Evolutionary conservation across 2,329 filamentous ascomycete species (phyloP).

Genomic region (Trichoderma sp.): DNA sequence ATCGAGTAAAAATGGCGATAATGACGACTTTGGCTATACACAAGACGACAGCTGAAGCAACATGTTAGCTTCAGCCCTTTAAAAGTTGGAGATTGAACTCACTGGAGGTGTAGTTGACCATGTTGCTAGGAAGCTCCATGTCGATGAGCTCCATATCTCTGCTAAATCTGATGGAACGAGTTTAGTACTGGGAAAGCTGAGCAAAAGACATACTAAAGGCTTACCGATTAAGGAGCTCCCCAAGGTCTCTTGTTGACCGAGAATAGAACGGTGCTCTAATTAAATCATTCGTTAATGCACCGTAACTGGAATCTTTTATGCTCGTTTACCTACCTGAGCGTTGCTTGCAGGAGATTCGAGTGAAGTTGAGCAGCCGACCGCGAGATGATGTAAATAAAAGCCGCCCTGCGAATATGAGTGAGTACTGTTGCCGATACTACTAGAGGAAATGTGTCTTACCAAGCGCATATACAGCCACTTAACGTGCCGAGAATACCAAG

Average conservation of each 20-base stretch:
- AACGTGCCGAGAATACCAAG: conserved; percentile 8
- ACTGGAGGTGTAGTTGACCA: conserved; percentile 15
- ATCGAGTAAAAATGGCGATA: conserved; percentile 12
- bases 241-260: conserved; percentile 1
- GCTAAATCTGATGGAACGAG: conserved; percentile 1
- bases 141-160: conserved; percentile 20
- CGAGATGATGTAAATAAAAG: conserved; percentile 13
- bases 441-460: background rate
- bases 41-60: background rate
- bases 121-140: conserved; percentile 17
- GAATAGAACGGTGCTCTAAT: conserved; percentile 16
- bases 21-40: conserved; percentile 6
- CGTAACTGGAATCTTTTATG: no score
- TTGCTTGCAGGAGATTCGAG: background rate
- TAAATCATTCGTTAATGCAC: background rate
- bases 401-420: background rate
- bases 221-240: conserved; percentile 16
- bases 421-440: background rate
- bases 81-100: background rate
- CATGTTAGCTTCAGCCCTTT: background rate
- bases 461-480: background rate
- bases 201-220: background rate
- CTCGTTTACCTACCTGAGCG: background rate
- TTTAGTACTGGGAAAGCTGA: background rate
- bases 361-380: conserved; percentile 3